Conservation (phyloP, 108 stramenopile species). For the Stephanodiscus triporus region DNA sequence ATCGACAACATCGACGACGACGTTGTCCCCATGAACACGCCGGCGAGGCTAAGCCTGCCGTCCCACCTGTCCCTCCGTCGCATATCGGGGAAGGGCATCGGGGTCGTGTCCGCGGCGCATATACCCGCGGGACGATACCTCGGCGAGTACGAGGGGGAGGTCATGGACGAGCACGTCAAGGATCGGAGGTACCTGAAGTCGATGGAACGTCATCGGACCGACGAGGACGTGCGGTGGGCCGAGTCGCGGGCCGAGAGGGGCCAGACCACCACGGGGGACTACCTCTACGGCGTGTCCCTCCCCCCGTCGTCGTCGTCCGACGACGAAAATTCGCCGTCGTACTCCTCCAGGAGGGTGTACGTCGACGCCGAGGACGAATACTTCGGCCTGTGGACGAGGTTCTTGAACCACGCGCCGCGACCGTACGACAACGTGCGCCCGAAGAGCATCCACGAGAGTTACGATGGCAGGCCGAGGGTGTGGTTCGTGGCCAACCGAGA, state of each 20-base stretch:
- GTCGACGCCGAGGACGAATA: conserved; percentile 64
- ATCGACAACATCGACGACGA: too few species aligned
- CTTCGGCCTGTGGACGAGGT: conserved; percentile 50
- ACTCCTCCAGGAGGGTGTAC: conserved; percentile 11
- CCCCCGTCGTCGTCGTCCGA: neutral
- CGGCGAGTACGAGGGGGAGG: conserved; percentile 59
- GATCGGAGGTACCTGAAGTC: conserved; percentile 53
- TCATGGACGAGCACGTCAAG: conserved; percentile 40
- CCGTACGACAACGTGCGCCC: conserved; percentile 40
- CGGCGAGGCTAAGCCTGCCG: conserved; percentile 49
- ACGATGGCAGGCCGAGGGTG: conserved; percentile 59
- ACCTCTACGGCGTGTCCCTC: conserved; percentile 46
- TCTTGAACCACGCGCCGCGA: conserved; percentile 53
- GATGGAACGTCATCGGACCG: conserved; percentile 4
- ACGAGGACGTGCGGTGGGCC: conserved; percentile 47
- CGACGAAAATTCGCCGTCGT: neutral
- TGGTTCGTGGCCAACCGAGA: conserved; percentile 75
- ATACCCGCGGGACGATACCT: conserved; percentile 32
- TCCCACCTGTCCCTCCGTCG: conserved; percentile 24
- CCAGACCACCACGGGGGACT: conserved; percentile 48
- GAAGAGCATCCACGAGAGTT: conserved; percentile 48
- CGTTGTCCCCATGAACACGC: conserved; percentile 36
- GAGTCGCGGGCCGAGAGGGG: conserved; percentile 45
- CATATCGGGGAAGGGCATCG: conserved; percentile 47
- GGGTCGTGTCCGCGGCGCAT: conserved; percentile 22